Conservation (phyloP, 495 filamentous ascomycete species). For the Neurospora pannonica region DNA sequence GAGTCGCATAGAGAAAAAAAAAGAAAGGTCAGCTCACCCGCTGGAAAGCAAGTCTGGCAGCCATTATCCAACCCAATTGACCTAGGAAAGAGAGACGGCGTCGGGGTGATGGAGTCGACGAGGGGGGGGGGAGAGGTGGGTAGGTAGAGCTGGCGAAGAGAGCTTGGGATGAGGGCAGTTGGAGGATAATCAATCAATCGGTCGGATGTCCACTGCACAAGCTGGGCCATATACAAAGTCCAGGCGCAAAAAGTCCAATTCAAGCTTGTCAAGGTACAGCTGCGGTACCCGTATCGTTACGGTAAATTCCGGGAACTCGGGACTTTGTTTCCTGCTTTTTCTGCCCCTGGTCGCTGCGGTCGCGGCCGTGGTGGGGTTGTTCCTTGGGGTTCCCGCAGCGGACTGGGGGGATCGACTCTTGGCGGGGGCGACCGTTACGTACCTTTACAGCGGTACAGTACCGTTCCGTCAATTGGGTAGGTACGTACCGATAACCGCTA, state of each 20-base stretch:
- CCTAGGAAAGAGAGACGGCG: constrained; percentile 5
- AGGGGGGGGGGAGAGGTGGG: background rate
- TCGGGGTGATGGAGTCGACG: background rate
- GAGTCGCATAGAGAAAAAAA: background rate
- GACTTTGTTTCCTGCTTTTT: background rate
- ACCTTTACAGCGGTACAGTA: background rate
- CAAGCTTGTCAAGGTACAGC: background rate
- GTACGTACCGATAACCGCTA: background rate
- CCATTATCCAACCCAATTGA: constrained; percentile 40
- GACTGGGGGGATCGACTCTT: background rate
- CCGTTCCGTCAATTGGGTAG: background rate
- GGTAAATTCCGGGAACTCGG: background rate
- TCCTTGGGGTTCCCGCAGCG: background rate
- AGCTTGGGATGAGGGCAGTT: constrained; percentile 7
- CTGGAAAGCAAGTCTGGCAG: constrained; percentile 44
- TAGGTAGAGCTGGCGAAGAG: constrained; percentile 2
- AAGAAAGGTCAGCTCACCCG: constrained; percentile 22
- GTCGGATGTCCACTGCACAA: background rate
- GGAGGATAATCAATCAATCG: background rate
- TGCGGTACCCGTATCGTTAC: background rate
- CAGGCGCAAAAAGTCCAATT: background rate
- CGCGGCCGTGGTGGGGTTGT: background rate
- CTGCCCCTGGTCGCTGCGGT: background rate
- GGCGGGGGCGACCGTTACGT: background rate
- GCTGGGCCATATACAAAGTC: background rate